Conservation (phyloP, 441 rosid genomes). For the Populus tomentosa region DNA sequence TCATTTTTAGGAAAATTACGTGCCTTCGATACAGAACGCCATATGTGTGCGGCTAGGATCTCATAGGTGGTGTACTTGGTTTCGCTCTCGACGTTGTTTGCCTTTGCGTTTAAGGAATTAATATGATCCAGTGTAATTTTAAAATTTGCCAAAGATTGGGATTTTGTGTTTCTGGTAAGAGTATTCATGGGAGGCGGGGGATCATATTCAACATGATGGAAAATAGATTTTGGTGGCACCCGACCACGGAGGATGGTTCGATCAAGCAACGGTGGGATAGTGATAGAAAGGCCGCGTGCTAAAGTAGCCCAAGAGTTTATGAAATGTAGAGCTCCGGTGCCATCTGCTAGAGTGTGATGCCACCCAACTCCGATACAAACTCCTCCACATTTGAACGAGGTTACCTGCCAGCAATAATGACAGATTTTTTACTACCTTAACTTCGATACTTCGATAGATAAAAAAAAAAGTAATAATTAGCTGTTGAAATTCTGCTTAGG, state of each 20-base stretch:
- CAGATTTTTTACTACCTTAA: neutral
- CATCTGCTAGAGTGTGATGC: constrained; percentile 17
- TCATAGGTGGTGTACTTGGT: neutral
- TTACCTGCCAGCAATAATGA: neutral
- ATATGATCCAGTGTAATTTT: constrained; percentile 19
- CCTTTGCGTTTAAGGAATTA: neutral
- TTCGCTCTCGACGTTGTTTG: neutral
- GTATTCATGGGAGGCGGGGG: neutral
- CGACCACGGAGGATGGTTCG: constrained; percentile 1
- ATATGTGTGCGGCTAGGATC: constrained; percentile 3
- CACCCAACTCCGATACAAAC: constrained; percentile 9
- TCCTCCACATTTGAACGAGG: constrained; percentile 14
- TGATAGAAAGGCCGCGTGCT: constrained; percentile 6
- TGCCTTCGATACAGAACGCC: constrained; percentile 6
- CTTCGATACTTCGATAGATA: no score
- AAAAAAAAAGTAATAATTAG: no score
- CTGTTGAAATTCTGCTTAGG: no score
- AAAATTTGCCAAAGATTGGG: neutral
- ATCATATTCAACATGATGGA: neutral
- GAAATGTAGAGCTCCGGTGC: neutral
- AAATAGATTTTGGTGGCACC: neutral
- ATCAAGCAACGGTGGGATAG: neutral
- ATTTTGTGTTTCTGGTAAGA: neutral
- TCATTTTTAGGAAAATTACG: neutral
- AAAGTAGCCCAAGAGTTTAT: constrained; percentile 2